Evolutionary conservation across 305 asterid species (phyloP).

Genomic region (Ajuga reptans): DNA sequence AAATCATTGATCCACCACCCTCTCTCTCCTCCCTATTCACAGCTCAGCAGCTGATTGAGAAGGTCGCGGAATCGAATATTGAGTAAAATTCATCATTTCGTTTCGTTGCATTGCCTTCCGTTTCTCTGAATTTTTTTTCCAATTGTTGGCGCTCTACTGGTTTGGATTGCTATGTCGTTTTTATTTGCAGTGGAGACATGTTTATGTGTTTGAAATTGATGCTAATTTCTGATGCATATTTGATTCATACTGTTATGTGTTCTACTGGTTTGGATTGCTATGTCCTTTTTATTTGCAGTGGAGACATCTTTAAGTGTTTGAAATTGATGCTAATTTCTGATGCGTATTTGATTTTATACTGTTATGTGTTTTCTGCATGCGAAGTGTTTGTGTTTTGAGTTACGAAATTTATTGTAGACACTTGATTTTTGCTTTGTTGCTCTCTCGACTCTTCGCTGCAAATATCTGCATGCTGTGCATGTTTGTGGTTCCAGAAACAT

Average conservation of each 20-base stretch:
- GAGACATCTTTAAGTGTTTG: neutral
- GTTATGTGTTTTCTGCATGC: conserved; percentile 31
- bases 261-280: too few species aligned
- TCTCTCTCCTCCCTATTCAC: conserved; percentile 10
- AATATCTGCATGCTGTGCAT: neutral
- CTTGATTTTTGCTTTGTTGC: neutral
- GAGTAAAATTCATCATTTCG: conserved; percentile 25
- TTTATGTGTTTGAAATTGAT: conserved; percentile 12
- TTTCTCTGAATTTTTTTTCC: too few species aligned
- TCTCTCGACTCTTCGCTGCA: neutral
- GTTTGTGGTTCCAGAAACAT: neutral
- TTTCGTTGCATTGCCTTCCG: neutral
- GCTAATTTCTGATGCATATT: neutral
- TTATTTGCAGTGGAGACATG: neutral
- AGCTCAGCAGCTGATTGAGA: neutral
- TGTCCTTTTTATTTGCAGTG: neutral
- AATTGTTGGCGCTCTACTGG: neutral
- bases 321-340: conserved; percentile 7
- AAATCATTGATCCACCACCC: conserved; percentile 22
- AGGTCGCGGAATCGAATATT: conserved; percentile 26
- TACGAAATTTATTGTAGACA: neutral
- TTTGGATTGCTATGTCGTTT: neutral
- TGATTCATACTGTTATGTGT: neutral
- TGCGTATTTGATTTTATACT: neutral
- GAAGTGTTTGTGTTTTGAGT: conserved; percentile 34